phyloP scores from a whole-genome alignment of 2,329 filamentous ascomycete genomes.

The Plenodomus tracheiphilus region DNA sequence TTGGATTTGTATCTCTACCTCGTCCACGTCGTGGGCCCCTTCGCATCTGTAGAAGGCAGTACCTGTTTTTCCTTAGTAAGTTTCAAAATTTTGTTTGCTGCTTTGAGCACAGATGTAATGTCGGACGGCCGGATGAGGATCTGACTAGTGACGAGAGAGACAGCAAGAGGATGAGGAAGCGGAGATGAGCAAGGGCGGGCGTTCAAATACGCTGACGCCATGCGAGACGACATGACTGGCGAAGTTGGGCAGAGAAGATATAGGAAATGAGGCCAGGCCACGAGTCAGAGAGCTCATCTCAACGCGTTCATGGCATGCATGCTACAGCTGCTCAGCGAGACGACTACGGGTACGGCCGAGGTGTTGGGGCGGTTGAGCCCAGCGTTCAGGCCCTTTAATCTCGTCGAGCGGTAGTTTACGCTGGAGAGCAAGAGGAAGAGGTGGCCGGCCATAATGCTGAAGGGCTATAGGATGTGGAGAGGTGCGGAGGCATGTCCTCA shows the following conservation, averaged over 20 bases:
- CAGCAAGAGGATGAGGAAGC: background rate
- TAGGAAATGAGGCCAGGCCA: slow-evolving; percentile 41
- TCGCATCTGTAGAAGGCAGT: slow-evolving; percentile 43
- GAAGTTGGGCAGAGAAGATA: slow-evolving; percentile 13
- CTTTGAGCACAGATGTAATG: slow-evolving; percentile 30
- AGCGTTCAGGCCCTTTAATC: slow-evolving; percentile 37
- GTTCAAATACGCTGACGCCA: slow-evolving; percentile 6
- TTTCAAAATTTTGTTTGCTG: slow-evolving; percentile 22
- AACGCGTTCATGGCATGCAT: slow-evolving; percentile 22
- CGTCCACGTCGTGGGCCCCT: slow-evolving; percentile 40
- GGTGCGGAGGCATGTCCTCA: slow-evolving; percentile 29
- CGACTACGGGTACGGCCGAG: slow-evolving; percentile 11
- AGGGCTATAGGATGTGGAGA: slow-evolving; percentile 34
- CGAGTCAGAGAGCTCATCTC: slow-evolving; percentile 40
- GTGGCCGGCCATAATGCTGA: slow-evolving; percentile 14
- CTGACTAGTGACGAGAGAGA: background rate
- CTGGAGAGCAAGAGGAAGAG: slow-evolving; percentile 12
- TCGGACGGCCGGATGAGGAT: slow-evolving; percentile 2
- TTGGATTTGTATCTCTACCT: slow-evolving; percentile 39
- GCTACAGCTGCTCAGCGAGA: slow-evolving; percentile 19
- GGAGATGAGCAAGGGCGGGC: background rate
- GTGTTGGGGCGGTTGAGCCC: slow-evolving; percentile 17
- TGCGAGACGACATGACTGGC: slow-evolving; percentile 7
- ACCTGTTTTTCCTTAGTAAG: slow-evolving; percentile 34
- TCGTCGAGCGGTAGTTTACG: slow-evolving; percentile 21